phyloP scores from a whole-genome alignment of 495 filamentous ascomycete species.

The Ramalina peruviana region DNA sequence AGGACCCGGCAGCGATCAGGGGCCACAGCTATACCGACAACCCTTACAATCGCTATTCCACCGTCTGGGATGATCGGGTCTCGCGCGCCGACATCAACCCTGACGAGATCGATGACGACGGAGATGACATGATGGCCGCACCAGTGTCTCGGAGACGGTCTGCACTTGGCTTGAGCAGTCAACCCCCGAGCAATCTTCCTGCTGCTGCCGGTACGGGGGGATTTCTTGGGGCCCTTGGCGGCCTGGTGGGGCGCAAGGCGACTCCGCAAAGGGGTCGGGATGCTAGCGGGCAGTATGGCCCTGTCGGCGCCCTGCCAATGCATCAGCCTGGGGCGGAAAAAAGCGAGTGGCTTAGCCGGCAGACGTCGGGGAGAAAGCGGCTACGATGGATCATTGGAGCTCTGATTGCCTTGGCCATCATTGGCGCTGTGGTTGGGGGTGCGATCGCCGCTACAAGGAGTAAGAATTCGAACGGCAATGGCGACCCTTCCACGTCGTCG shows the following conservation, averaged over 20 bases:
- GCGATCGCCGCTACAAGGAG: conserved; percentile 29
- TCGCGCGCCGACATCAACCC: conserved; percentile 51
- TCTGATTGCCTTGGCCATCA: conserved; percentile 45
- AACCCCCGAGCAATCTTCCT: conserved; percentile 19
- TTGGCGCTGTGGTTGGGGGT: conserved; percentile 64
- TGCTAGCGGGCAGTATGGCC: conserved; percentile 33
- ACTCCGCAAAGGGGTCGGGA: conserved; percentile 10
- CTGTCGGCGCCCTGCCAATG: conserved; percentile 30
- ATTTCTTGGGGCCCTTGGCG: conserved; percentile 27
- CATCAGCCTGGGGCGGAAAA: conserved; percentile 29
- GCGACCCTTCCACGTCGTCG: conserved; percentile 12
- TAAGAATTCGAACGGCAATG: conserved; percentile 7
- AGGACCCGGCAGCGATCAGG: conserved; percentile 20
- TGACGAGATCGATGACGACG: conserved; percentile 69
- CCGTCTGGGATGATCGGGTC: conserved; percentile 38
- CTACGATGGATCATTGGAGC: conserved; percentile 54
- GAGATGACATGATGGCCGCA: conserved; percentile 57
- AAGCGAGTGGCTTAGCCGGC: conserved; percentile 40
- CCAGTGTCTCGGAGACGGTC: conserved; percentile 31
- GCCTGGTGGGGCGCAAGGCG: conserved; percentile 19
- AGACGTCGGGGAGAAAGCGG: conserved; percentile 51
- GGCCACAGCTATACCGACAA: conserved; percentile 30
- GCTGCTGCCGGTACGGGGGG: conserved; percentile 30
- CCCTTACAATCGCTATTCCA: conserved; percentile 47
- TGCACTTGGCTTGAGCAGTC: conserved; percentile 37